Evolutionary conservation across 2,329 filamentous ascomycete species (phyloP).

Genomic region (Ophiobolus disseminans): DNA sequence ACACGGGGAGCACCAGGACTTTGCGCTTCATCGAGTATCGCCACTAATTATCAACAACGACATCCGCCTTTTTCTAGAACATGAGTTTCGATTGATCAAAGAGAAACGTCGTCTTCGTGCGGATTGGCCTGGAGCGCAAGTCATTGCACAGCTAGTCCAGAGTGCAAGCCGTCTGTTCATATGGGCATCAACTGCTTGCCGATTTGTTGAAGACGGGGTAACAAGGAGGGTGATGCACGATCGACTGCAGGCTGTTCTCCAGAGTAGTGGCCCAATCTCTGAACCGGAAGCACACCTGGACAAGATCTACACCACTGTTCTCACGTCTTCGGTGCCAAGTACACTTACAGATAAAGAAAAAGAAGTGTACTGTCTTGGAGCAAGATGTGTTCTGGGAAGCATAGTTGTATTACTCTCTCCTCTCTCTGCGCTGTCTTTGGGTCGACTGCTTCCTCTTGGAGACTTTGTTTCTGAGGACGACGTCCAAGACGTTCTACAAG

Average conservation of each 20-base stretch:
- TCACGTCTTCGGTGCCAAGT: neutral
- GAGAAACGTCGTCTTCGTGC: neutral
- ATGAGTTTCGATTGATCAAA: constrained; percentile 7
- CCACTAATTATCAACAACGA: constrained; percentile 18
- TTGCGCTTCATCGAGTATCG: constrained; percentile 21
- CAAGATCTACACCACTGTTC: constrained; percentile 4
- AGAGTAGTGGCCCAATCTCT: neutral
- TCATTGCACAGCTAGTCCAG: constrained; percentile 27
- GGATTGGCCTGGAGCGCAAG: constrained; percentile 25
- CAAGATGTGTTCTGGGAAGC: neutral
- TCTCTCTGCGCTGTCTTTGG: neutral
- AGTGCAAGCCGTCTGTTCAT: constrained; percentile 46
- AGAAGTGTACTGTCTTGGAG: neutral
- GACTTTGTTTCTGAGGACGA: neutral
- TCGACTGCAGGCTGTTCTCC: neutral
- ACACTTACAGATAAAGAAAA: neutral
- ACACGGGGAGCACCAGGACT: constrained; percentile 7
- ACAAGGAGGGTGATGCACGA: constrained; percentile 1
- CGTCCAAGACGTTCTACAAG: constrained; percentile 24
- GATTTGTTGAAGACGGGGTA: constrained; percentile 20
- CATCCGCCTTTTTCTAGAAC: constrained; percentile 17
- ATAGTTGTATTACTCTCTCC: neutral
- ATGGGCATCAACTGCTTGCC: constrained; percentile 36
- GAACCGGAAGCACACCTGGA: constrained; percentile 1
- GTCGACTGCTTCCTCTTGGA: neutral